Percentiles rank a stretch among this genome's conserved stretches.
Conservation (phyloP, 805 yeast species). For the Nakazawaea siamensis region DNA sequence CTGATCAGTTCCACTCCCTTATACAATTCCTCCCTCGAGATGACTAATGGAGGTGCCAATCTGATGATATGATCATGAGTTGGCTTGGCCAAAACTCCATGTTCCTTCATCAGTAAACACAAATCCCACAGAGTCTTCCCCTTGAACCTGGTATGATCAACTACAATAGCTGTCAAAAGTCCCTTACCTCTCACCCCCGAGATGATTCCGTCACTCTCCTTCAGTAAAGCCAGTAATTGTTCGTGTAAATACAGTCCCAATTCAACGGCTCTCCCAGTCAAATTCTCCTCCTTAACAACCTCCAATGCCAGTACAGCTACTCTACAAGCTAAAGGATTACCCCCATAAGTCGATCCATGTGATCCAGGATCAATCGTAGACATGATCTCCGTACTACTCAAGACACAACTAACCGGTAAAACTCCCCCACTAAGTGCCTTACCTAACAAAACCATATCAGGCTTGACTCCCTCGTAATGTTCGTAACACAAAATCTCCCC, state of each 20-base stretch:
- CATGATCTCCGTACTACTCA: conserved; percentile 88
- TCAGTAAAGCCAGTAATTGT: conserved; percentile 46
- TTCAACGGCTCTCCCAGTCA: conserved; percentile 67
- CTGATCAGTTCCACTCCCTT: conserved; percentile 75
- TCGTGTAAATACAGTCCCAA: conserved; percentile 65
- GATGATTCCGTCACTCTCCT: conserved; percentile 43
- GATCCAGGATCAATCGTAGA: conserved; percentile 86
- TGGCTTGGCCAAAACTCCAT: conserved; percentile 91
- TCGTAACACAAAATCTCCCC: conserved; percentile 90
- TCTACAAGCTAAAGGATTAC: conserved; percentile 89
- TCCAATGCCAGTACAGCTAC: conserved; percentile 91
- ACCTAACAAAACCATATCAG: conserved; percentile 85
- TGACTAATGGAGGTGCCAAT: conserved; percentile 92
- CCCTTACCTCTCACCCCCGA: conserved; percentile 78
- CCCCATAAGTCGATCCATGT: conserved; percentile 97
- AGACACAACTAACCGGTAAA: conserved; percentile 83
- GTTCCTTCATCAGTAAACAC: conserved; percentile 79
- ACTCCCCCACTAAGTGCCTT: conserved; percentile 96
- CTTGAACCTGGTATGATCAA: conserved; percentile 73
- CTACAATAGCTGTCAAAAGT: conserved; percentile 82
- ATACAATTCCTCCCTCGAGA: conserved; percentile 75
- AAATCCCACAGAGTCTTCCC: conserved; percentile 96
- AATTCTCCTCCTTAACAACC: conserved; percentile 80
- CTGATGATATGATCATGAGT: conserved; percentile 94
- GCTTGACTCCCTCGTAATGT: conserved; percentile 69